Evolutionary conservation across 108 stramenopile species (phyloP).

Genomic region (Cyclostephanos tholiformis): DNA sequence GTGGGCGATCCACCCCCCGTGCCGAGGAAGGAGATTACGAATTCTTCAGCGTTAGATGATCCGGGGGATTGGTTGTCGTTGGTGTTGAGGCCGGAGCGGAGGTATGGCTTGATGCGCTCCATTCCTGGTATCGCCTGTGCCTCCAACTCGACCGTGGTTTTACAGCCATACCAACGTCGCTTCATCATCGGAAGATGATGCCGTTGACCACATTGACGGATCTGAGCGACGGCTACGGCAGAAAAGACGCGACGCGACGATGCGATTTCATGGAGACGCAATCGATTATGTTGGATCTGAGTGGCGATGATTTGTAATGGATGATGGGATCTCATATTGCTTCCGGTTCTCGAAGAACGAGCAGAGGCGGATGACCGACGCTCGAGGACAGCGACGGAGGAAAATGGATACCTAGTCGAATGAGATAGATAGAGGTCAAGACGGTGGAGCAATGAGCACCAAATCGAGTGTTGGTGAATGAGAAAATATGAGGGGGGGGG

Average conservation of each 20-base stretch:
- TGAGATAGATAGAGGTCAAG: too few relatives aligned
- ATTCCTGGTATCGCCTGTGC: conserved; percentile 5
- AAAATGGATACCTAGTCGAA: background rate
- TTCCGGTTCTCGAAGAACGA: background rate
- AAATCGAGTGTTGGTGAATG: too few relatives aligned
- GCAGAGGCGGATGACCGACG: too few relatives aligned
- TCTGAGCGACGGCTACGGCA: background rate
- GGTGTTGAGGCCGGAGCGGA: conserved; percentile 10
- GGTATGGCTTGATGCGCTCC: conserved; percentile 13
- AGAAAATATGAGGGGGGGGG: too few relatives aligned
- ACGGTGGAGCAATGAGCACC: too few relatives aligned
- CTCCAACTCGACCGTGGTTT: conserved; percentile 3
- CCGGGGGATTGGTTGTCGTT: background rate
- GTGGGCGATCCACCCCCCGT: conserved; percentile 69
- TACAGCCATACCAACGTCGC: conserved; percentile 7
- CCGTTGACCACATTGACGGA: background rate
- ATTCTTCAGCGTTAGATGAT: conserved; percentile 15
- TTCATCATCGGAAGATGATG: background rate
- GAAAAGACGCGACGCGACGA: background rate
- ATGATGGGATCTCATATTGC: conserved; percentile 5
- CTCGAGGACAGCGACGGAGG: background rate
- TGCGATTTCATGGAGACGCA: background rate
- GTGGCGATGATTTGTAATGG: background rate
- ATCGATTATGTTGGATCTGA: background rate
- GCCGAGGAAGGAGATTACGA: conserved; percentile 73